Evolutionary conservation across 1,284 basidiomycete genomes (phyloP).

Genomic region (Dichomitus squalens): DNA sequence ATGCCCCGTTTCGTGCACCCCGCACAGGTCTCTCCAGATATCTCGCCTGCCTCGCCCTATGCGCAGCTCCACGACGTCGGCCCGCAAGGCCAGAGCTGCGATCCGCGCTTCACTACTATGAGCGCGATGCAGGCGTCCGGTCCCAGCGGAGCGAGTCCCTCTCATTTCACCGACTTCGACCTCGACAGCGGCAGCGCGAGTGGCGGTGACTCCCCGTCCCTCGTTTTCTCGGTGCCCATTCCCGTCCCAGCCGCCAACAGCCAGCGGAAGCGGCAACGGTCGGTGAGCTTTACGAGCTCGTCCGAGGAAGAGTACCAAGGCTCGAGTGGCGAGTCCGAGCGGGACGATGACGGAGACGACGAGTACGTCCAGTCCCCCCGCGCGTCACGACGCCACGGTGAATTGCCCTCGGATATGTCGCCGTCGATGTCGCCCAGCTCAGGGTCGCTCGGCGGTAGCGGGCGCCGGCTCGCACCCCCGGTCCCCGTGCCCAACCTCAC

Average conservation of each 20-base stretch:
- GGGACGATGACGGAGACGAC: conserved; percentile 31
- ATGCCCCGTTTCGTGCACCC: conserved; percentile 31
- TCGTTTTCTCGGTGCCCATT: conserved; percentile 19
- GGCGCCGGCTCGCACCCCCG: conserved; percentile 47
- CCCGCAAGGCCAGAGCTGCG: conserved; percentile 18
- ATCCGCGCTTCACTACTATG: conserved; percentile 28
- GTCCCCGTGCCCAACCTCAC: conserved; percentile 73
- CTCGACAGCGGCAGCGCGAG: conserved; percentile 9
- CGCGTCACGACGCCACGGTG: conserved; percentile 26
- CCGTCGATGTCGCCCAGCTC: conserved; percentile 14
- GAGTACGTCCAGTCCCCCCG: conserved; percentile 39
- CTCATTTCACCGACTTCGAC: conserved; percentile 15
- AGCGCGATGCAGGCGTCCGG: conserved; percentile 5
- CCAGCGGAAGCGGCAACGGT: conserved; percentile 23
- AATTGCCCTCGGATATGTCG: conserved; percentile 15
- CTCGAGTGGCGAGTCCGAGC: conserved; percentile 31
- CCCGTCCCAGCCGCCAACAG: conserved; percentile 3
- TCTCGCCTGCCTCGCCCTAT: conserved; percentile 29
- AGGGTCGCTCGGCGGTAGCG: conserved; percentile 11
- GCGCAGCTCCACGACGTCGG: conserved; percentile 23
- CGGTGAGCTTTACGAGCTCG: conserved; percentile 28
- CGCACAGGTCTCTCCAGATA: conserved; percentile 32
- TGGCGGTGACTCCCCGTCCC: conserved; percentile 26
- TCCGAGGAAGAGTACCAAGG: conserved; percentile 13
- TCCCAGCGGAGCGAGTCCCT: conserved; percentile 10